Base-by-base conservation (phyloP, 83 land plant genomes). In the Diphasiastrum complanatum region DNA sequence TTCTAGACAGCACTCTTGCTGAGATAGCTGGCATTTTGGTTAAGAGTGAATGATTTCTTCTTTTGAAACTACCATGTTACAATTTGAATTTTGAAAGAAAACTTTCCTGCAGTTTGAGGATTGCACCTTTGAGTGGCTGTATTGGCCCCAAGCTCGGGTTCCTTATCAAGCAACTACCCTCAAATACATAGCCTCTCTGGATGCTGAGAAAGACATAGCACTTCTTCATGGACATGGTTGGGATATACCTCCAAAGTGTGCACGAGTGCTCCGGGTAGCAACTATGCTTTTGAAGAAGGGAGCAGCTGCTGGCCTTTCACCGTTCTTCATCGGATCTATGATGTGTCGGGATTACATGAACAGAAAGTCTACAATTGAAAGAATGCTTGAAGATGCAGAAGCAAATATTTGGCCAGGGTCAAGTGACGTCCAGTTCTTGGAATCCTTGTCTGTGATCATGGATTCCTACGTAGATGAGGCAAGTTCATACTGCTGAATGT, bases 341-440 rank as follows among this genome's bases (percentile, higher is more conserved):
- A 38, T 38, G 43, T 38, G 43, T 38, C 43, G 43, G 43, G 43
- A 38, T n/a, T n/a, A n/a, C n/a, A n/a, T n/a, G n/a, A n/a, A n/a
- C n/a, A n/a, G n/a, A n/a, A n/a, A n/a, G n/a, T 38, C 43, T 38
- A 14, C 8, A 8, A 38, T 38, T 38, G 43, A 38, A 14, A 38
- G 8, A 8, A 38, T 38, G 43, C 12, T 38, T 8, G 43, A 38
- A 38, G 43, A 38, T 8, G 14, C 43, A 38, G 43, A 38, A 38
- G 43, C 8, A 8, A 38, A 38, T 38, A 38, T 38, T 38, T 14
- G 8, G 8, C 43, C 43, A 8, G 43, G 12, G 8, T 38, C 43
- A 8, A 38, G 43, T 38, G 43, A 38, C 12, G 43, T 8, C 8
- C 12, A 8, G 14, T 38, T 8, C 43, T 8, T 38, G 43, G 43